These are phyloP conservation scores for Pestalotiopsis sp. DNA, from an alignment of 2,329 filamentous ascomycete genomes.

Conservation along the genomic window DNA sequence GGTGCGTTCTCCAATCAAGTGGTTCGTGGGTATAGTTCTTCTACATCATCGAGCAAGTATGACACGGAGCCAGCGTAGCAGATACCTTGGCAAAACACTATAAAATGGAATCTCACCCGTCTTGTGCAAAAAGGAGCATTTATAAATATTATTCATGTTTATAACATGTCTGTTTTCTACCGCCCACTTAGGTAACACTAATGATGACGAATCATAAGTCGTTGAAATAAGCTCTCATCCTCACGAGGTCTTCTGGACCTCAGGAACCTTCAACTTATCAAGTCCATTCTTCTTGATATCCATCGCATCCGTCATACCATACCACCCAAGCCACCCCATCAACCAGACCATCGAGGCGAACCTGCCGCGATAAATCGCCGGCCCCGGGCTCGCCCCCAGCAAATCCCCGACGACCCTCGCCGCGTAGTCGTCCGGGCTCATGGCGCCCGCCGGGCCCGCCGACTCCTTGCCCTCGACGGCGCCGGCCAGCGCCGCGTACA, in stretches of 20 bases:
- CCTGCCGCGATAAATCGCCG: background rate
- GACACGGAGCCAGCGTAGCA: no score
- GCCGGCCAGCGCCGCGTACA: conserved; percentile 27
- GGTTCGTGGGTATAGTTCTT: no score
- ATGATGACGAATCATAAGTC: no score
- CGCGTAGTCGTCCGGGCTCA: background rate
- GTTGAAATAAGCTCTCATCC: no score
- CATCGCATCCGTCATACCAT: background rate
- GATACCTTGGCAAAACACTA: no score
- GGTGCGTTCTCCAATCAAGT: no score
- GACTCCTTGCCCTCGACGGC: conserved; percentile 23
- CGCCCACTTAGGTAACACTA: no score
- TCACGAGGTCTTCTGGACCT: background rate
- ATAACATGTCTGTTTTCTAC: no score
- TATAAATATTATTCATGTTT: no score
- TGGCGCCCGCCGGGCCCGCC: background rate
- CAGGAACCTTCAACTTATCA: background rate
- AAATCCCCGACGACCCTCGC: background rate
- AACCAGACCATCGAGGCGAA: background rate
- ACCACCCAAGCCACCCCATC: background rate
- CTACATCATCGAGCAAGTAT: no score
- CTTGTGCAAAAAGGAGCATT: no score
- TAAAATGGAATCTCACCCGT: no score
- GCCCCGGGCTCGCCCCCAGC: background rate
- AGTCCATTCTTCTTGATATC: background rate